phyloP scores from a whole-genome alignment of 345 rosid species.

The Camelina hispida region DNA sequence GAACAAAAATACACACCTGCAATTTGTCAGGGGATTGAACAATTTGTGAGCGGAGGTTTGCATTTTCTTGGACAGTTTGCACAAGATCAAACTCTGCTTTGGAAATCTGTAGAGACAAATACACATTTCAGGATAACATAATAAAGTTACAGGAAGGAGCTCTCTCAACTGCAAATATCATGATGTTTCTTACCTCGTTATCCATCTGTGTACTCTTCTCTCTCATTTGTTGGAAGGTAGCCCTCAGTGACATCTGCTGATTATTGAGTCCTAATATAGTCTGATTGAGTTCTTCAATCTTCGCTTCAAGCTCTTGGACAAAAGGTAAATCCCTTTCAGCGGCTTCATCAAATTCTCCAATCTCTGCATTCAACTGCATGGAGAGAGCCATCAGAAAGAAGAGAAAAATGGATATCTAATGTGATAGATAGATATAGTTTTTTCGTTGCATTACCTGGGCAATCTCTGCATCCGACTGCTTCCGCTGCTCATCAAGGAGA shows the following conservation, averaged over 20 bases:
- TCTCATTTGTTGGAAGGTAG: conserved; percentile 62
- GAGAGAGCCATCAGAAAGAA: conserved; percentile 35
- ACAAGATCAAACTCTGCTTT: conserved; percentile 81
- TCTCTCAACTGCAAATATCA: background rate
- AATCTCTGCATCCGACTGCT: conserved; percentile 67
- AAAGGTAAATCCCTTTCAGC: conserved; percentile 71
- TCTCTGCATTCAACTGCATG: conserved; percentile 75
- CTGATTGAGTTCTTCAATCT: conserved; percentile 68
- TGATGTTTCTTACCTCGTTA: conserved; percentile 52
- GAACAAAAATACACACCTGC: conserved; percentile 57
- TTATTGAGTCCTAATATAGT: conserved; percentile 70
- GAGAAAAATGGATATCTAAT: conserved; percentile 9
- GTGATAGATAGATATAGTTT: background rate
- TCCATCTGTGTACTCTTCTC: conserved; percentile 69
- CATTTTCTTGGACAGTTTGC: conserved; percentile 86
- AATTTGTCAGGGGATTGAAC: conserved; percentile 95
- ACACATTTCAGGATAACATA: conserved; percentile 22
- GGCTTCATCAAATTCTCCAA: conserved; percentile 65
- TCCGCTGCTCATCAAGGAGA: conserved; percentile 68
- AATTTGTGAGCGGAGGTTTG: conserved; percentile 72
- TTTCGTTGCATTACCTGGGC: conserved; percentile 57
- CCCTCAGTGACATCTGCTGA: conserved; percentile 70
- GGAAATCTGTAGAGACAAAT: conserved; percentile 60
- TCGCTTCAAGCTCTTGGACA: conserved; percentile 67
- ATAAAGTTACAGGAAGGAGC: background rate